These are phyloP conservation scores for Moesziomyces parantarcticus DNA, from an alignment of 1,284 basidiomycete species.

Conservation along the genomic window DNA sequence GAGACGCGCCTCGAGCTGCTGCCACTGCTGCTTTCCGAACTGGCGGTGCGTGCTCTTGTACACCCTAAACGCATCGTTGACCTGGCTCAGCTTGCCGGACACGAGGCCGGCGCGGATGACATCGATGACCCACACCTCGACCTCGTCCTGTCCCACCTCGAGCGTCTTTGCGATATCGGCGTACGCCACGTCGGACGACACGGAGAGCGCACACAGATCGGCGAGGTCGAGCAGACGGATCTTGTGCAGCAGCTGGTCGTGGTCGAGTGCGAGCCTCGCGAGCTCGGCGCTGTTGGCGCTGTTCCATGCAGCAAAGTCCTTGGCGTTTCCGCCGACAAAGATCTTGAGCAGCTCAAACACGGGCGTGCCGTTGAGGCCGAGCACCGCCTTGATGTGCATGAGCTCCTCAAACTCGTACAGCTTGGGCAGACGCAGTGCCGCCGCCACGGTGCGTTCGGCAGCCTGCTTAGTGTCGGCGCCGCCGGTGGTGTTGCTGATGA, in stretches of 20 bases:
- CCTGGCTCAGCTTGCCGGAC: conserved; percentile 63
- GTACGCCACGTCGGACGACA: conserved; percentile 63
- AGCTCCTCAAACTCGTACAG: conserved; percentile 65
- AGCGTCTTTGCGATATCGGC: conserved; percentile 51
- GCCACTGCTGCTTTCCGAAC: conserved; percentile 64
- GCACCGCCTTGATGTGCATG: conserved; percentile 51
- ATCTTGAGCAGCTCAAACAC: conserved; percentile 60
- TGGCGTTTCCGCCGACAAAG: conserved; percentile 54
- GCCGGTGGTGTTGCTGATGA: conserved; percentile 44
- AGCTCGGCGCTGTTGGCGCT: conserved; percentile 24
- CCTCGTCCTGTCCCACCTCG: conserved; percentile 50
- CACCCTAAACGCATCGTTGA: conserved; percentile 61
- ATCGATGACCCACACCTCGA: conserved; percentile 67
- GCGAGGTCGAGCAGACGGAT: conserved; percentile 65
- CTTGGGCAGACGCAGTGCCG: conserved; percentile 60
- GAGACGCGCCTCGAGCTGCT: conserved; percentile 56
- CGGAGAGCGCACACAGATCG: conserved; percentile 56
- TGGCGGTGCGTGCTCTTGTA: conserved; percentile 62
- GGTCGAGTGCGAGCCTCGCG: conserved; percentile 37
- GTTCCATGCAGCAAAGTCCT: conserved; percentile 51
- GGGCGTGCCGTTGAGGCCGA: conserved; percentile 45
- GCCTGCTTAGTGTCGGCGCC: conserved; percentile 21
- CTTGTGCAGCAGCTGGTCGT: conserved; percentile 54
- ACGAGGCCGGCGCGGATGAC: conserved; percentile 66
- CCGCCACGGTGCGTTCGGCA: conserved; percentile 57